These are phyloP conservation scores for Guadua angustifolia DNA, from an alignment of 176 grass and related monocot genomes.

Conservation along the genomic window DNA sequence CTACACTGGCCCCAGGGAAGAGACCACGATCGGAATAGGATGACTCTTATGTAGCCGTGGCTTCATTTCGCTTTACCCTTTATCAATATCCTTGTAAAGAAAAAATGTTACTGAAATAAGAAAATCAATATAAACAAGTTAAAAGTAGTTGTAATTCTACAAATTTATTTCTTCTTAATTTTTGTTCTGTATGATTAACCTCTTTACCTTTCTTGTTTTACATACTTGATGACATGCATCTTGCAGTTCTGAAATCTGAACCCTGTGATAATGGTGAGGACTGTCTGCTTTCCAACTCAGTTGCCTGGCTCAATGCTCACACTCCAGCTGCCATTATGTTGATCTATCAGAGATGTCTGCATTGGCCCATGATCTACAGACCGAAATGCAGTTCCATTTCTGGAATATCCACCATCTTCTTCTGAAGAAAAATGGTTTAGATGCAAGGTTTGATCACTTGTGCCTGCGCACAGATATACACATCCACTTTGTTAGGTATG, in stretches of 20 bases:
- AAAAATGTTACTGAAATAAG: conserved; percentile 26
- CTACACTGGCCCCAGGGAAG: too few species aligned
- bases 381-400: not conserved
- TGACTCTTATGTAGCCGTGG: not conserved
- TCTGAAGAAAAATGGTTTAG: not conserved
- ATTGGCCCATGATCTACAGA: conserved; percentile 12
- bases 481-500: not conserved
- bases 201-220: conserved; percentile 23
- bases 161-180: not conserved
- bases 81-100: not conserved
- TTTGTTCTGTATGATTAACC: not conserved
- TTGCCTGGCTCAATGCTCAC: not conserved
- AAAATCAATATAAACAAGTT: not conserved
- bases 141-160: not conserved
- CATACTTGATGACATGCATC: not conserved
- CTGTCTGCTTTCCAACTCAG: not conserved
- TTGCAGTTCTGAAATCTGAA: conserved; percentile 5
- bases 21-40: not conserved
- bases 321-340: not conserved
- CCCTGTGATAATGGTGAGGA: not conserved
- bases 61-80: not conserved
- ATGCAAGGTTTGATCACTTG: not conserved
- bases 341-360: not conserved
- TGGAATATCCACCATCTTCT: not conserved
- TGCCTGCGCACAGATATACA: not conserved